Base-by-base conservation (phyloP, 345 rosid species). In the Aquilaria sinensis region DNA sequence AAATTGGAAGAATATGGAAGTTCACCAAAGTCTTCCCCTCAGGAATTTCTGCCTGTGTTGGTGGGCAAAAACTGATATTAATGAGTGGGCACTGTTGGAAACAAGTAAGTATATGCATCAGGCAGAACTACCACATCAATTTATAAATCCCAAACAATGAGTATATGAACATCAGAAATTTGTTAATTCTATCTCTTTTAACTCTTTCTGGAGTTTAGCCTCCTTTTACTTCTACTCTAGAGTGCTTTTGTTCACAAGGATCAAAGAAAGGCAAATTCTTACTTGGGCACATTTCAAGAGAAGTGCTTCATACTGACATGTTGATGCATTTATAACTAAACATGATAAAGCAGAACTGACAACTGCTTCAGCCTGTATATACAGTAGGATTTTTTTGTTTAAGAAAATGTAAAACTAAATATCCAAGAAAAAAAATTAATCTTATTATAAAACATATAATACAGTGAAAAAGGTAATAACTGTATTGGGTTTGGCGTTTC, bases 51-150 rank as follows among this genome's bases (percentile, higher is more conserved):
- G 67, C 62, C 77, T 81, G 90, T 33, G 96, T 76, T 50, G 76
- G 66, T 31, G 90, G 92, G 67, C 92, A 86, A 71, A 77, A 86
- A 70, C 92, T 89, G 75, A 89, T 82, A 75, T 89, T 89, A 67
- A 86, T 74, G 53, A 86, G 67, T 56, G 76, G 80, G 74, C 96
- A 89, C 92, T 89, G 88, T 34, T 60, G 57, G 65, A 53, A 32
- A 14, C 60, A 61, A 12, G 2, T 8, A 12, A 6, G 31, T 56
- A 6, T n/a, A 16, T 51, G 11, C 54, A 47, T 47, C 60, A 60
- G 51, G 43, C 51, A 37, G 4, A 37, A 3, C 43, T 2, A 37
- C 8, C 32, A 43, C 43, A 23, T 23, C 23, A 23, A 23, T 23
- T 23, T 23, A 23, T 23, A 23, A 23, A 23, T 23, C 23, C 23